Evolutionary conservation across 2,329 filamentous ascomycete species (phyloP).

Genomic region (Tolypocladium capitatum): DNA sequence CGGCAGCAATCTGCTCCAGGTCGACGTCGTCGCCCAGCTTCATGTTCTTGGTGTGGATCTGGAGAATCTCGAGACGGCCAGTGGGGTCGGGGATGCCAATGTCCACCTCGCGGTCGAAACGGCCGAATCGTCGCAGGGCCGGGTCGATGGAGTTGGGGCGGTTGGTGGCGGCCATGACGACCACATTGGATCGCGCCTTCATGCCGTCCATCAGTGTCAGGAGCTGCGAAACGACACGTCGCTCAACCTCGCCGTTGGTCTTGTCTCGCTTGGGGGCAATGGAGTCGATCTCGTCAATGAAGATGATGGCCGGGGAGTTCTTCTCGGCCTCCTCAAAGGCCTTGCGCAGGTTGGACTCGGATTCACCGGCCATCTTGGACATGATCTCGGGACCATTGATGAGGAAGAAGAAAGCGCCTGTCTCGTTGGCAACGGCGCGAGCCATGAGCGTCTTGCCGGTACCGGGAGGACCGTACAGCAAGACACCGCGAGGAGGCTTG

Average conservation of each 20-base stretch:
- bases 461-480: conserved; percentile 93
- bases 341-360: conserved; percentile 93
- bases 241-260: conserved; percentile 98
- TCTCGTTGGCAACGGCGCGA: conserved; percentile 96
- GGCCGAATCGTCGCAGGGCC: conserved; percentile 91
- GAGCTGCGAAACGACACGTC: conserved; percentile 94
- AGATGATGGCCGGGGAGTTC: conserved; percentile 98
- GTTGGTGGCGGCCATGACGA: conserved; percentile 99
- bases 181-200: conserved; percentile 97
- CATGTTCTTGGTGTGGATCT: conserved; percentile 99
- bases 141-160: conserved; percentile 97
- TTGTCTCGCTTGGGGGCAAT: conserved; percentile 99
- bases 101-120: conserved; percentile 97
- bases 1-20: conserved; percentile 87
- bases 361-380: conserved; percentile 99
- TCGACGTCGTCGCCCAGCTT: conserved; percentile 96
- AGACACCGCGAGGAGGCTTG: conserved; percentile 95
- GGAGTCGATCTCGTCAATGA: conserved; percentile 98
- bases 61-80: conserved; percentile 94
- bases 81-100: conserved; percentile 97
- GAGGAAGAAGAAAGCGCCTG: conserved; percentile 96
- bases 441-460: conserved; percentile 99
- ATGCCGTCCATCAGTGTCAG: conserved; percentile 98
- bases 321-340: conserved; percentile 99
- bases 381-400: conserved; percentile 99